phyloP scores from a whole-genome alignment of 176 grass and related monocot species.

The Thinopyrum elongatum region DNA sequence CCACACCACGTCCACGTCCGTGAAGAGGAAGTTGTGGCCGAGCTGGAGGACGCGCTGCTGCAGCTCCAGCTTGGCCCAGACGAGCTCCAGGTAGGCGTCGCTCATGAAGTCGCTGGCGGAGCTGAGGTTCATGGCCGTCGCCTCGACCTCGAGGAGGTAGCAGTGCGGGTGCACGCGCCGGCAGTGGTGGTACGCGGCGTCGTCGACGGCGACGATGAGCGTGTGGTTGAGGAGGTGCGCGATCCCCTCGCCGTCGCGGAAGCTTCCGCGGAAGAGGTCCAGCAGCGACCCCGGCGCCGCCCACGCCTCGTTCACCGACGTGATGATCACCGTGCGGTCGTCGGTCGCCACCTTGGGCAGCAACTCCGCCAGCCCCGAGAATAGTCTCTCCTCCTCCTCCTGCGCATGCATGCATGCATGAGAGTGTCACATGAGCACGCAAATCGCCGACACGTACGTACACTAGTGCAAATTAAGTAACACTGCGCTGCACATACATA shows the following conservation, averaged over 20 bases:
- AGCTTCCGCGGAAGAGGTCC: constrained; percentile 68
- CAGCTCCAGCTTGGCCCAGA: constrained; percentile 51
- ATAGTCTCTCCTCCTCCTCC: neutral
- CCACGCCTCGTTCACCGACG: constrained; percentile 76
- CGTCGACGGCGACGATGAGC: constrained; percentile 42
- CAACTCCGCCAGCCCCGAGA: constrained; percentile 32
- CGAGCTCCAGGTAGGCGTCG: constrained; percentile 57
- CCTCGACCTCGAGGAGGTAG: constrained; percentile 36
- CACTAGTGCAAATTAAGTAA: neutral
- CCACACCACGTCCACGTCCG: constrained; percentile 17
- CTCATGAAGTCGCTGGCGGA: constrained; percentile 35
- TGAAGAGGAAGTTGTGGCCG: constrained; percentile 62
- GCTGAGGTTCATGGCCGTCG: constrained; percentile 8
- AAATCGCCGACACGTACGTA: neutral
- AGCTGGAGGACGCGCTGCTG: constrained; percentile 24
- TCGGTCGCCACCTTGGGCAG: constrained; percentile 51
- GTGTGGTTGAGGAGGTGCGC: constrained; percentile 25
- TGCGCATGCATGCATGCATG: neutral
- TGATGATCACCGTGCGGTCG: constrained; percentile 71
- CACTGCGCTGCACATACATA: neutral
- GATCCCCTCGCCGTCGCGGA: constrained; percentile 47
- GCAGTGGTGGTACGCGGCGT: neutral
- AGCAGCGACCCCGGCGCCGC: constrained; percentile 59
- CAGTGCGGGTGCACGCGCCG: constrained; percentile 42
- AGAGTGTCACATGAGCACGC: neutral